Evolutionary conservation across 2,329 filamentous ascomycete species (phyloP).

Genomic region (Ophiostoma ips): DNA sequence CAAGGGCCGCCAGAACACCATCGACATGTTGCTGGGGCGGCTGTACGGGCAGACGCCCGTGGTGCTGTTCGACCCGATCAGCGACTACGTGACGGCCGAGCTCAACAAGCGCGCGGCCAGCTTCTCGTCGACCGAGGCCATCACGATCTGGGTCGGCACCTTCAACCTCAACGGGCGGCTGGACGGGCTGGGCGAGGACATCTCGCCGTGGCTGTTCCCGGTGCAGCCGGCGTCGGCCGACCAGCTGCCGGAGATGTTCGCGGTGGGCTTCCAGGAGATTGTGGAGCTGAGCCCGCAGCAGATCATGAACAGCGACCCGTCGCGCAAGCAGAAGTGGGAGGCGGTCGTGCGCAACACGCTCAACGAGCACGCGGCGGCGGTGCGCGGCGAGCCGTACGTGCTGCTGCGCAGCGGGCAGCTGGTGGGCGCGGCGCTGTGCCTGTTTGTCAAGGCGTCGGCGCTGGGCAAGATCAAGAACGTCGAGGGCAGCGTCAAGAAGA

Average conservation of each 20-base stretch:
- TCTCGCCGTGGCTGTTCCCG: slow-evolving; percentile 77
- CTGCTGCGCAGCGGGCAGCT: slow-evolving; percentile 83
- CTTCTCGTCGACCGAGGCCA: slow-evolving; percentile 59
- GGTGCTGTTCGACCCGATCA: slow-evolving; percentile 83
- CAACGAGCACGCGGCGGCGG: slow-evolving; percentile 53
- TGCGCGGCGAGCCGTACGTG: slow-evolving; percentile 68
- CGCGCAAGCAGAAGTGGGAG: slow-evolving; percentile 77
- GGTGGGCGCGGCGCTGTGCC: slow-evolving; percentile 81
- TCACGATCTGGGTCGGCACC: slow-evolving; percentile 70
- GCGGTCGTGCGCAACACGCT: slow-evolving; percentile 61
- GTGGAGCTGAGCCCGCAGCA: slow-evolving; percentile 96
- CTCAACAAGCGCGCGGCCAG: slow-evolving; percentile 53
- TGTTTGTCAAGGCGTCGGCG: slow-evolving; percentile 72
- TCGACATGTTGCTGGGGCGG: slow-evolving; percentile 80
- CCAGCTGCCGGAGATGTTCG: slow-evolving; percentile 69
- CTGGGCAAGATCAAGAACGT: slow-evolving; percentile 86
- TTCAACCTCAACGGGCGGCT: slow-evolving; percentile 92
- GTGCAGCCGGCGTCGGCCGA: slow-evolving; percentile 30
- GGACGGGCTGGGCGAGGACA: slow-evolving; percentile 60
- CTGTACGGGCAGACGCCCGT: slow-evolving; percentile 74
- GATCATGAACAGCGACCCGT: slow-evolving; percentile 96
- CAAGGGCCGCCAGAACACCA: slow-evolving; percentile 82
- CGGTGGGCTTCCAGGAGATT: slow-evolving; percentile 92
- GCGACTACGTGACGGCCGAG: slow-evolving; percentile 73
- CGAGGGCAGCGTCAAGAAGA: slow-evolving; percentile 89